Percentiles rank a stretch among this genome's conserved stretches.
Evolutionary conservation across 768 basidiomycete genomes (phyloP).

Genomic region (Boletus coccyginus): DNA sequence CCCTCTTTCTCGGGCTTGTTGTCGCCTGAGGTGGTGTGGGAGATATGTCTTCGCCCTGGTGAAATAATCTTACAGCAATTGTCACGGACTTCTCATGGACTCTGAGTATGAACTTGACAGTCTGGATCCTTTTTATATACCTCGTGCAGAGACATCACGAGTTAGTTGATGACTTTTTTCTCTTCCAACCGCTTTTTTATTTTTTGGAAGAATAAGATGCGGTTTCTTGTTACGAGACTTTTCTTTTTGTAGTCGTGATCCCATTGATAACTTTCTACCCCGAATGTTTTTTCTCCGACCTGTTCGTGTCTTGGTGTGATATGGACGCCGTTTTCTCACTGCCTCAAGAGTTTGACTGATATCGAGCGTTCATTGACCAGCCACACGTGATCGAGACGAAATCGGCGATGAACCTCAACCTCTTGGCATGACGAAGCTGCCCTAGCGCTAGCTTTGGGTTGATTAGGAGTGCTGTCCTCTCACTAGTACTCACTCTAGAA

Average conservation of each 20-base stretch:
- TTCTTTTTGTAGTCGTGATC: background rate
- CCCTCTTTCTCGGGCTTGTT: constrained; percentile 25
- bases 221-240: background rate
- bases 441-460: no score
- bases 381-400: no score
- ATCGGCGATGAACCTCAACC: no score
- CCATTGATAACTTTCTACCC: background rate
- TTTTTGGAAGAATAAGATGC: background rate
- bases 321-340: background rate
- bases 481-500: no score
- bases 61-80: background rate
- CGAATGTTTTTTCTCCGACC: background rate
- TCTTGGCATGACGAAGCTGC: no score
- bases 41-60: background rate
- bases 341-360: background rate
- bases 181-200: background rate
- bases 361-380: background rate
- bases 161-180: background rate
- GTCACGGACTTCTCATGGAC: background rate
- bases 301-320: constrained; percentile 1
- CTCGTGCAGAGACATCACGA: constrained; percentile 10
- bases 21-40: constrained; percentile 19
- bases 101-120: background rate
- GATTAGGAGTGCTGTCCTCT: no score
- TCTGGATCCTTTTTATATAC: constrained; percentile 11